Conservation (phyloP, 2,329 filamentous ascomycete species). For the Phialophora macrospora region DNA sequence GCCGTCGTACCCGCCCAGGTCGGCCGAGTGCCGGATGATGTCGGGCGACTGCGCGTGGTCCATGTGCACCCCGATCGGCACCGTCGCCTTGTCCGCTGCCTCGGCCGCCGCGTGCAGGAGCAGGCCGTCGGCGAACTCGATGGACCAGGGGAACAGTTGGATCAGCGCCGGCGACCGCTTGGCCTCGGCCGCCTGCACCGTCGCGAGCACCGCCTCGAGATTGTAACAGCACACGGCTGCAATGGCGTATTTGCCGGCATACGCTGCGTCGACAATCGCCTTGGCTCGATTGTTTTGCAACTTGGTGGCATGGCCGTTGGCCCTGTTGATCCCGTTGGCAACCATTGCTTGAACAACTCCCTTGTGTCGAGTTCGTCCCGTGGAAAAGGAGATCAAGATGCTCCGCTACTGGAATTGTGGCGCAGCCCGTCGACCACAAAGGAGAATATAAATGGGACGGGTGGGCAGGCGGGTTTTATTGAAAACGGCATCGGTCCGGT, state of each 20-base stretch:
- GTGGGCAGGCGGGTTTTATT: neutral
- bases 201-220: slow-evolving; percentile 71
- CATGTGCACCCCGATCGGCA: slow-evolving; percentile 68
- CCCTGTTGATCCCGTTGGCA: slow-evolving; percentile 11
- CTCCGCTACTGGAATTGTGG: neutral
- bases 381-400: neutral
- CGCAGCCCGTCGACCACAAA: neutral
- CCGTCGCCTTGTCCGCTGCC: slow-evolving; percentile 61
- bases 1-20: slow-evolving; percentile 68
- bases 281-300: slow-evolving; percentile 39
- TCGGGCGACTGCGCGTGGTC: slow-evolving; percentile 67
- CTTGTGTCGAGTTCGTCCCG: neutral
- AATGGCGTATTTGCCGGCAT: slow-evolving; percentile 37
- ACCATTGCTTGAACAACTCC: neutral
- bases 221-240: slow-evolving; percentile 57
- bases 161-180: slow-evolving; percentile 71
- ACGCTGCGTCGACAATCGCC: slow-evolving; percentile 40
- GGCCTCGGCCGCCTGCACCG: slow-evolving; percentile 70
- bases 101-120: slow-evolving; percentile 62
- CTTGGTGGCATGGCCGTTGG: slow-evolving; percentile 1
- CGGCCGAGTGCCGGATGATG: slow-evolving; percentile 64
- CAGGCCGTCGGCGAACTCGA: slow-evolving; percentile 65
- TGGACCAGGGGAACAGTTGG: slow-evolving; percentile 75
- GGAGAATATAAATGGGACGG: neutral
- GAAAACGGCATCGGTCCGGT: neutral